These are phyloP conservation scores for Colletotrichum truncatum DNA, from an alignment of 2,329 filamentous ascomycete genomes.

Conservation along the genomic window DNA sequence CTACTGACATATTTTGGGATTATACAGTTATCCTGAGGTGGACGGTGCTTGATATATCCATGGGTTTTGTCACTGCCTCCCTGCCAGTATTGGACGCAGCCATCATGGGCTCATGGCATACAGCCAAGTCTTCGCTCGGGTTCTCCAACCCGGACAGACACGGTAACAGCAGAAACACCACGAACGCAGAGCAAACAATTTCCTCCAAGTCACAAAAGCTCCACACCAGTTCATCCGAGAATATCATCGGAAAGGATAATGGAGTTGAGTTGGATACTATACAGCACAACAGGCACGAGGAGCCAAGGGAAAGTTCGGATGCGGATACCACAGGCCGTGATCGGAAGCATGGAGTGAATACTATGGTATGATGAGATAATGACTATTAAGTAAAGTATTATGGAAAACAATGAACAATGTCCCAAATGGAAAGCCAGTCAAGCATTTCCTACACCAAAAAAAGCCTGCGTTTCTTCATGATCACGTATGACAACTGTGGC, in stretches of 20 bases:
- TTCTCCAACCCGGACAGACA: constrained; percentile 4
- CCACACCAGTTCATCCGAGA: constrained; percentile 12
- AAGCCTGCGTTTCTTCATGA: no score
- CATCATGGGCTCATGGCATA: constrained; percentile 28
- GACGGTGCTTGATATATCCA: constrained; percentile 38
- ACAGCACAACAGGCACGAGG: neutral
- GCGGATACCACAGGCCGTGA: neutral
- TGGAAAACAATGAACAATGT: neutral
- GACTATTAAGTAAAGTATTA: neutral
- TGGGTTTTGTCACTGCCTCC: constrained; percentile 39
- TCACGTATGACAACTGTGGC: no score
- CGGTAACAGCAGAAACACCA: neutral
- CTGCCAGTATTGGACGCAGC: constrained; percentile 39
- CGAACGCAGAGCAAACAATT: neutral
- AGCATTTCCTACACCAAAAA: neutral
- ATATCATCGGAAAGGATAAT: constrained; percentile 7
- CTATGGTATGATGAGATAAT: constrained; percentile 4
- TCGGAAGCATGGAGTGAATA: constrained; percentile 10
- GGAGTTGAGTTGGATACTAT: constrained; percentile 15
- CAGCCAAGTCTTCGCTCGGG: constrained; percentile 7
- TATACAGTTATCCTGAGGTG: constrained; percentile 36
- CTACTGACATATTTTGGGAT: constrained; percentile 28
- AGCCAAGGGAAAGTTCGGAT: neutral
- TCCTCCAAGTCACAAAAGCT: neutral
- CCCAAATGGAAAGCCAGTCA: neutral